phyloP scores from a whole-genome alignment of 345 rosid species.

The Bruguiera parviflora region DNA sequence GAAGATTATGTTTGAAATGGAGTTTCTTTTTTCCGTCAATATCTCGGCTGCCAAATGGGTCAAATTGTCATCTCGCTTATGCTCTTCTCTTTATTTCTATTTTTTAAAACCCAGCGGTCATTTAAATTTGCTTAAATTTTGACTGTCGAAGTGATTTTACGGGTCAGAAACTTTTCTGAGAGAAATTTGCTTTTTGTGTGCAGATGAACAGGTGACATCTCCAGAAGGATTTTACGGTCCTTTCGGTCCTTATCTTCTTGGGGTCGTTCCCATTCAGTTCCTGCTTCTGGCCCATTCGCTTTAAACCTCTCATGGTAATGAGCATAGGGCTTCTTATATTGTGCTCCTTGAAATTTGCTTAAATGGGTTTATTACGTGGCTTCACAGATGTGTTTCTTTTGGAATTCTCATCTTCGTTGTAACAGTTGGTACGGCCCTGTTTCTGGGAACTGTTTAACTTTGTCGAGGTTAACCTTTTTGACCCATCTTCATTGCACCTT shows the following conservation, averaged over 20 bases:
- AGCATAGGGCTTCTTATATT: too few species aligned
- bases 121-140: neutral
- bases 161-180: neutral
- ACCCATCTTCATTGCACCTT: too few species aligned
- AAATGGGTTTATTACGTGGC: too few species aligned
- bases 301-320: slow-evolving; percentile 21
- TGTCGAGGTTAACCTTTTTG: neutral
- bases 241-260: slow-evolving; percentile 3
- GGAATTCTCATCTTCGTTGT: too few species aligned
- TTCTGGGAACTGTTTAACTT: too few species aligned
- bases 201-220: slow-evolving; percentile 2
- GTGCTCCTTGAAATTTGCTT: neutral
- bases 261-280: slow-evolving; percentile 12
- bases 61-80: neutral
- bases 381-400: too few species aligned
- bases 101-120: slow-evolving; percentile 12
- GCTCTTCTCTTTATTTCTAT: slow-evolving; percentile 6
- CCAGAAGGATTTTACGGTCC: slow-evolving; percentile 33
- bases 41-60: neutral
- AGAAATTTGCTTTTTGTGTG: neutral
- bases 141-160: neutral
- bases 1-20: too few species aligned
- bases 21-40: too few species aligned
- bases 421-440: too few species aligned
- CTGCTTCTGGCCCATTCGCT: slow-evolving; percentile 3